phyloP scores from a whole-genome alignment of 441 rosid genomes.

The Syzygium syzygioides region DNA sequence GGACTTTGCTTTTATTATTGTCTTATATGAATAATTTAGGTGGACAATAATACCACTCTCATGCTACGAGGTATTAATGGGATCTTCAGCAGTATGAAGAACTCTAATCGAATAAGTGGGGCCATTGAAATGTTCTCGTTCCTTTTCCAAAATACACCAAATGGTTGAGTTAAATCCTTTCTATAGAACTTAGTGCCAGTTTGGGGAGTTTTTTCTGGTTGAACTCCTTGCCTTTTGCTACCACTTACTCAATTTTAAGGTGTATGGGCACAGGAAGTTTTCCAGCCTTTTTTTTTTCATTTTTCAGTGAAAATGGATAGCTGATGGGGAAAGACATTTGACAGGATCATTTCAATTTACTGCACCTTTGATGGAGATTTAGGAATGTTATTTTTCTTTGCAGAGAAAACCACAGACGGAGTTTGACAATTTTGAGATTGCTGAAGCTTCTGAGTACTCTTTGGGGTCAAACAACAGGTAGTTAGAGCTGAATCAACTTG shows the following conservation, averaged over 20 bases:
- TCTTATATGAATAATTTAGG: neutral
- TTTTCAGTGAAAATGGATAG: neutral
- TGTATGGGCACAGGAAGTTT: neutral
- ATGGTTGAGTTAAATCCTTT: neutral
- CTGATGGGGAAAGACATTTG: neutral
- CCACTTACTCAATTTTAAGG: neutral
- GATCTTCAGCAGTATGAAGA: neutral
- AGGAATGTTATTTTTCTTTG: neutral
- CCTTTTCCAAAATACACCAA: neutral
- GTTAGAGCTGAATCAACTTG: neutral
- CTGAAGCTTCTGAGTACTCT: neutral
- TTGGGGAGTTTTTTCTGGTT: neutral
- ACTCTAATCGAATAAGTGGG: neutral
- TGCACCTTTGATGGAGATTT: neutral
- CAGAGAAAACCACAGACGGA: slow-evolving; percentile 1
- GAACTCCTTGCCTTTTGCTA: neutral
- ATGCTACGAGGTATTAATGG: neutral
- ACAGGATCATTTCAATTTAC: neutral
- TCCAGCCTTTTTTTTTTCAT: neutral
- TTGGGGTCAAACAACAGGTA: neutral
- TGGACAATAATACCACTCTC: too few relatives aligned
- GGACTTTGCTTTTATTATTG: neutral
- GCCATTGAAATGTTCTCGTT: neutral
- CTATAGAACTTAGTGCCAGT: neutral
- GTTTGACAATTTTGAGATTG: neutral